Evolutionary conservation across 2,329 filamentous ascomycete species (phyloP).

Genomic region (Ophiostoma pallidulum): DNA sequence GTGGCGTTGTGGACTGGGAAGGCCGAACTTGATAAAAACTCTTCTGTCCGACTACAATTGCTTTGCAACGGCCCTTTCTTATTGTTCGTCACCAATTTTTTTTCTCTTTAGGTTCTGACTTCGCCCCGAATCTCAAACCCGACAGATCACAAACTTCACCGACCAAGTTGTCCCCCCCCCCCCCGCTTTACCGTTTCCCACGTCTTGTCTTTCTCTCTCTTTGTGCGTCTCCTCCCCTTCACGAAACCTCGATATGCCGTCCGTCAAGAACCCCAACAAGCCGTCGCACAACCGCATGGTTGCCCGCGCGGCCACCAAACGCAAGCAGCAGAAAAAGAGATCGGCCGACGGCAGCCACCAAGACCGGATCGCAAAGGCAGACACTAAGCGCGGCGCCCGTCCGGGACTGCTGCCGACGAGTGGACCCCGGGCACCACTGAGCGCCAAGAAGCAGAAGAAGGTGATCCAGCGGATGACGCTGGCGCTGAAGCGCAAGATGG

Average conservation of each 20-base stretch:
- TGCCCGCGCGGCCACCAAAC: constrained; percentile 35
- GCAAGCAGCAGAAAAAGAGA: constrained; percentile 35
- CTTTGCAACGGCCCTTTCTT: too few species aligned
- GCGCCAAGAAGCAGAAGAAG: constrained; percentile 48
- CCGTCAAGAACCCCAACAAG: constrained; percentile 49
- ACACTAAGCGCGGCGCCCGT: constrained; percentile 40
- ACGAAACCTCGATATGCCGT: constrained; percentile 33
- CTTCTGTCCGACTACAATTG: too few species aligned
- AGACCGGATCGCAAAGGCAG: constrained; percentile 23
- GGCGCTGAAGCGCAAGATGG: constrained; percentile 43
- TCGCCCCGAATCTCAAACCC: too few species aligned
- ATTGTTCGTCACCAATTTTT: too few species aligned
- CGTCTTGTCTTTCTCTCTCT: neutral
- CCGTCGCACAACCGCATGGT: constrained; percentile 44
- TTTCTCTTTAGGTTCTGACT: too few species aligned
- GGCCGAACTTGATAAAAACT: too few species aligned
- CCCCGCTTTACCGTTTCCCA: neutral
- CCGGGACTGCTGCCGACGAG: constrained; percentile 45
- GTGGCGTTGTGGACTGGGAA: too few species aligned
- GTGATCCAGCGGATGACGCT: constrained; percentile 44
- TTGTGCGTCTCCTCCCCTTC: neutral
- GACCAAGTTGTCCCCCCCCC: neutral
- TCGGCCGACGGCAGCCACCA: constrained; percentile 22
- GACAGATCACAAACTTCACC: too few species aligned
- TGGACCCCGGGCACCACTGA: constrained; percentile 41